These are phyloP conservation scores for Thymus quinquecostatus DNA, from an alignment of 257 asterid species.

Conservation along the genomic window DNA sequence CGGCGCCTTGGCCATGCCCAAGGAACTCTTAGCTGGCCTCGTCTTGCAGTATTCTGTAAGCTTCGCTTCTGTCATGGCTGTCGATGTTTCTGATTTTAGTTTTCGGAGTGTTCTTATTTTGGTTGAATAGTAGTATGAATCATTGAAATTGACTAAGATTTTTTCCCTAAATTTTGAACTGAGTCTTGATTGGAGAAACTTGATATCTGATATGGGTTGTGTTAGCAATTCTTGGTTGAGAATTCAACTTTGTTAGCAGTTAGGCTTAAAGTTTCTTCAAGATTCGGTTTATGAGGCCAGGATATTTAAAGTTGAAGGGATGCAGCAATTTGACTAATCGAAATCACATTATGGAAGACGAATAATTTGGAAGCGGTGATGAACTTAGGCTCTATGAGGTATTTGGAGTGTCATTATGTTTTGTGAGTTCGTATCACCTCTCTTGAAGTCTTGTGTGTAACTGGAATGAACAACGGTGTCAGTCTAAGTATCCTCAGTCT, in stretches of 20 bases:
- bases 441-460: not conserved
- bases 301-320: not conserved
- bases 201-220: not conserved
- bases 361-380: not conserved
- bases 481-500: not conserved
- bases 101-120: not conserved
- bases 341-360: not conserved
- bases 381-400: not conserved
- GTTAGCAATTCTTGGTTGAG: not conserved
- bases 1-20: constrained; percentile 86
- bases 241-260: not conserved
- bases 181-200: not conserved
- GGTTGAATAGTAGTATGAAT: not conserved
- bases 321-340: not conserved
- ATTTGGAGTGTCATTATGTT: constrained; percentile 1
- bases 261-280: not conserved
- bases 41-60: constrained; percentile 77
- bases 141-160: not conserved
- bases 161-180: not conserved
- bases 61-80: not conserved
- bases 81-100: not conserved
- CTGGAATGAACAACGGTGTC: not conserved
- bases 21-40: constrained; percentile 70
- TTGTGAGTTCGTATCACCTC: not conserved
- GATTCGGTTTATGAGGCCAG: not conserved